Base-by-base conservation (phyloP, 345 rosid genomes). In the Populus pruinosa region DNA sequence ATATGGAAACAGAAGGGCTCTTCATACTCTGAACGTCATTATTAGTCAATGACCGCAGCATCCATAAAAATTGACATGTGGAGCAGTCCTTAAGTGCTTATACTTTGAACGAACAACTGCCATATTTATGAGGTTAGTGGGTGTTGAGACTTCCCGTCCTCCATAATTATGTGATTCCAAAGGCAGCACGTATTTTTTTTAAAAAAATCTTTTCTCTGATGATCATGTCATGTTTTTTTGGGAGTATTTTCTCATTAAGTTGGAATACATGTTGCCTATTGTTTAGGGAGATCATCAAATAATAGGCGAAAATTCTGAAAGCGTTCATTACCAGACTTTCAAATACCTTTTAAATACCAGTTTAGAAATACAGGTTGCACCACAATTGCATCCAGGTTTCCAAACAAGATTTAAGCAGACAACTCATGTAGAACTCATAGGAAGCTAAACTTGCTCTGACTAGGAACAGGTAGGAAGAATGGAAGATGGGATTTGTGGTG, bases 41-140 rank as follows among this genome's bases (percentile, higher is more conserved):
- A 35, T 66, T 27, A 4, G 8, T 14, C 5, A 8, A 21, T 21
- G 13, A 31, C n/a, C 63, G 33, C 2, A 31, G 70, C 61, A 62
- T 55, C 10, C 1, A 12, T 18, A 36, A 36, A 17, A 35, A 63
- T 5, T 13, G 63, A 27, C 7, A 36, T 1, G 36, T 31, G 39
- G 38, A 18, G 27, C 43, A 2, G 21, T 49, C 20, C 23, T 25
- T 43, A 39, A 64, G 39, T 62, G 47, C 27, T 16, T 71, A 75
- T 82, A 81, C 76, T 79, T 69, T 50, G 13, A 85, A 63, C 86
- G 20, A 81, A 53, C 84, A 86, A 78, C 85, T 17, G 79, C 87
- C 88, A 2, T 68, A 82, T 81, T 88, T 77, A 87, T 82, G 80
- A 62, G 73, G 81, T 63, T 23, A 43, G 79, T 69, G 44, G 77